A percentile compares a stretch with the other conserved stretches of the same genome.
Conservation (phyloP, 2,329 filamentous ascomycete genomes). For the Hymenoscyphus albidus region DNA sequence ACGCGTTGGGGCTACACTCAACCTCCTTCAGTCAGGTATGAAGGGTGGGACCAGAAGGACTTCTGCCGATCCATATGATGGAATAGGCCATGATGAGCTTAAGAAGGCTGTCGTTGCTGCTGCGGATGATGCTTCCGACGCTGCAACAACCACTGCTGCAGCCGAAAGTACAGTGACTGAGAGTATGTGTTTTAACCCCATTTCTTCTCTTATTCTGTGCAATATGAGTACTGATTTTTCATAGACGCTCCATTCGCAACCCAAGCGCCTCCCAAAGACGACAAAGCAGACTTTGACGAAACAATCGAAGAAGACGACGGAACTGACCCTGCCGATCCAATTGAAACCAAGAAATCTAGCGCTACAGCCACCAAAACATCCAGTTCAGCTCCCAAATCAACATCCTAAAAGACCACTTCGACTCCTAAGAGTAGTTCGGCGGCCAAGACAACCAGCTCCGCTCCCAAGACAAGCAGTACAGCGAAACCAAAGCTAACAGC, state of each 20-base stretch:
- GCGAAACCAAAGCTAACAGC: constrained; percentile 1
- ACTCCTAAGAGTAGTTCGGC: no score
- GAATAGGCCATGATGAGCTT: background rate
- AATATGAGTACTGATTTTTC: background rate
- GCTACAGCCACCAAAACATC: background rate
- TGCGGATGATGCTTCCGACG: no score
- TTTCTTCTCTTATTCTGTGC: background rate
- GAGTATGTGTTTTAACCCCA: background rate
- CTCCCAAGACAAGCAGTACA: background rate
- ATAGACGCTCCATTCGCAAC: background rate
- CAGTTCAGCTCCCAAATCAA: background rate
- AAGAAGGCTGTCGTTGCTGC: background rate
- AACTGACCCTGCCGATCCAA: background rate
- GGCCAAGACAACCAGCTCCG: background rate
- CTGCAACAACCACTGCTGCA: background rate
- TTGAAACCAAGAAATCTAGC: background rate
- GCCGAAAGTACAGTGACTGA: background rate
- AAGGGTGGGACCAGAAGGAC: background rate
- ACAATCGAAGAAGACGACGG: background rate
- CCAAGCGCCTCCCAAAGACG: background rate
- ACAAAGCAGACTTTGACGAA: background rate
- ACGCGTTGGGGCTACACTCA: background rate
- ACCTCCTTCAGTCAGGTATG: background rate
- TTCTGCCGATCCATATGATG: background rate
- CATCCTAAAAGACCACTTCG: no score